A percentile compares a stretch with the other conserved stretches of the same genome.
Conservation (phyloP, 2,329 filamentous ascomycete genomes). For the Hypomyces rosellus region DNA sequence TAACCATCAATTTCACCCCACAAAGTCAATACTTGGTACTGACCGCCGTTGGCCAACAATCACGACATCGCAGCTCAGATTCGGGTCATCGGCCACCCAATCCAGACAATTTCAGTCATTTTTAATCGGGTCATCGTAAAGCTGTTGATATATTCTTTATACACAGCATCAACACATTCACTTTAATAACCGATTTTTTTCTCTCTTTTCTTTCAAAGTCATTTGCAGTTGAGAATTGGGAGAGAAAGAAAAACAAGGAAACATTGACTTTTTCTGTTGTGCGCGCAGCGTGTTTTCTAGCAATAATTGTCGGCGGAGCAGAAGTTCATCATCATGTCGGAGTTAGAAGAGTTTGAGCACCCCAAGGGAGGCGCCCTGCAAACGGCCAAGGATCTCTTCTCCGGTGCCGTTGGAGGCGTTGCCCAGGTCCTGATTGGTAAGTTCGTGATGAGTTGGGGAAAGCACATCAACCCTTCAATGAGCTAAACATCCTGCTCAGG, state of each 20-base stretch:
- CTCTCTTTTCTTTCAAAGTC: not conserved
- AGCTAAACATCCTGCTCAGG: conserved; percentile 33
- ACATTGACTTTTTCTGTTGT: not conserved
- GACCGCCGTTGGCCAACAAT: conserved; percentile 2
- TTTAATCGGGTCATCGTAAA: no score
- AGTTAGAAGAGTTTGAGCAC: conserved; percentile 29
- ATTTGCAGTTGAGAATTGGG: no score
- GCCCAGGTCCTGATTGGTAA: conserved; percentile 90
- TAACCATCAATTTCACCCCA: not conserved
- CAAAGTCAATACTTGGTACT: no score
- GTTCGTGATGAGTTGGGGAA: conserved; percentile 18
- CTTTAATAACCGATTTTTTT: not conserved
- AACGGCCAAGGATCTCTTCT: conserved; percentile 81
- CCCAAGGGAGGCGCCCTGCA: conserved; percentile 39
- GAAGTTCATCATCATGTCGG: not conserved
- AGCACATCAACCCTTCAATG: not conserved
- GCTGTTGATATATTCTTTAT: no score
- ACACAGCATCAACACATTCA: conserved; percentile 21
- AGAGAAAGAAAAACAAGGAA: not conserved
- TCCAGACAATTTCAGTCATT: conserved; percentile 22
- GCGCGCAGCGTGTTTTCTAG: no score
- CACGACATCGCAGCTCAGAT: conserved; percentile 19
- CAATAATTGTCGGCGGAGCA: not conserved
- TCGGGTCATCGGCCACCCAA: conserved; percentile 14
- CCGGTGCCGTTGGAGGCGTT: conserved; percentile 84